phyloP scores from a whole-genome alignment of 225 moss, liverwort and hornwort genomes.

The Antitrichia curtipendula region DNA sequence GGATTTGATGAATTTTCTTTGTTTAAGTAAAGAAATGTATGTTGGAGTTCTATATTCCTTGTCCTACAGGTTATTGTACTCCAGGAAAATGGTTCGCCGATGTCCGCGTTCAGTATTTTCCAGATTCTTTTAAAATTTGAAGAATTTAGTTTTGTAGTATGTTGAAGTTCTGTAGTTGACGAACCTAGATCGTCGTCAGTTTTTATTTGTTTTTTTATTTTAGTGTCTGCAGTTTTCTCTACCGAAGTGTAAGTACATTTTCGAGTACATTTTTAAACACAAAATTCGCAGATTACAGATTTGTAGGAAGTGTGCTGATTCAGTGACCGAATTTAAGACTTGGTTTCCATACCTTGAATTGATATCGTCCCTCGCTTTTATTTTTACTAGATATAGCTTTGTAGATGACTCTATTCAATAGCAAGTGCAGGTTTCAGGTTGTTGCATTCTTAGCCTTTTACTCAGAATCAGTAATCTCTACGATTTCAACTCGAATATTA shows the following conservation, averaged over 20 bases:
- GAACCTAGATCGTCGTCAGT: background rate
- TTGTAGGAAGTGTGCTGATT: background rate
- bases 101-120: background rate
- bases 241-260: background rate
- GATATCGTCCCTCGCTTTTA: background rate
- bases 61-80: background rate
- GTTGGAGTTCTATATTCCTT: background rate
- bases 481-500: background rate
- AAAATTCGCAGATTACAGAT: background rate
- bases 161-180: background rate
- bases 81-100: background rate
- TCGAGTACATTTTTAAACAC: background rate
- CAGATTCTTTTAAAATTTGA: background rate
- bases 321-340: background rate
- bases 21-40: background rate
- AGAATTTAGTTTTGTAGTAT: background rate
- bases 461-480: background rate
- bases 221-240: background rate
- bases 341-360: background rate
- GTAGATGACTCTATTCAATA: background rate
- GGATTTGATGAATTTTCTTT: background rate
- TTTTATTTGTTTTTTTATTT: background rate
- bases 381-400: background rate
- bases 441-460: background rate
- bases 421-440: background rate